Evolutionary conservation across 306 rosid genomes (phyloP).

Genomic region (Quercus wislizeni): DNA sequence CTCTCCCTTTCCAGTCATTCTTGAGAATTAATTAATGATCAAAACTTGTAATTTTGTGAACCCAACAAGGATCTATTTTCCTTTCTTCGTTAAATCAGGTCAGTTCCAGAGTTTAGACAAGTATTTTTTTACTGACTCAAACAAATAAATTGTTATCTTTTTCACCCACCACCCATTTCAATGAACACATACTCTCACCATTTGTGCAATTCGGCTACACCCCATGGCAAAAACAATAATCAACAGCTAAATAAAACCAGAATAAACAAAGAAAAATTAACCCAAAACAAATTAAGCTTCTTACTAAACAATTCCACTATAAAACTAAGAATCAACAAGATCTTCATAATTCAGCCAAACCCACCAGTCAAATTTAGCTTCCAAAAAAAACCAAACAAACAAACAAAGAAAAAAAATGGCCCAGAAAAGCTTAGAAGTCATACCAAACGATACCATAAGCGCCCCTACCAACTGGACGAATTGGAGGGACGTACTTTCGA

Average conservation of each 20-base stretch:
- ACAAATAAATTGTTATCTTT: too few species aligned
- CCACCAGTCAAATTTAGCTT: background rate
- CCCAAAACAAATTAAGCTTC: background rate
- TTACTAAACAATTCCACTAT: background rate
- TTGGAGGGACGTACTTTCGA: constrained; percentile 83
- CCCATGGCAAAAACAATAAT: background rate
- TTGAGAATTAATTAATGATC: too few species aligned
- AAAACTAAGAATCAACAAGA: background rate
- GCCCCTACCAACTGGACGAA: constrained; percentile 94
- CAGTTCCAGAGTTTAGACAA: too few species aligned
- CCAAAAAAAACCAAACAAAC: background rate
- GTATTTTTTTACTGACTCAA: too few species aligned
- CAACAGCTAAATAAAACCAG: background rate
- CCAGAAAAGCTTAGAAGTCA: constrained; percentile 12
- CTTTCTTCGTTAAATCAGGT: too few species aligned
- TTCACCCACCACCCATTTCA: background rate
- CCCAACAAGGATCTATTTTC: too few species aligned
- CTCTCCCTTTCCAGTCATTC: too few species aligned
- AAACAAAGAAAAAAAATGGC: constrained; percentile 15
- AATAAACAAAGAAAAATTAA: background rate
- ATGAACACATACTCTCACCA: background rate
- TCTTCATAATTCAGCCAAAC: too few species aligned
- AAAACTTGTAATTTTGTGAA: too few species aligned
- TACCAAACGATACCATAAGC: constrained; percentile 97
- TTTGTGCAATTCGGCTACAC: background rate